Base-by-base conservation (phyloP, 805 yeast species). In the Vanderwaltozyma tropicalis region DNA sequence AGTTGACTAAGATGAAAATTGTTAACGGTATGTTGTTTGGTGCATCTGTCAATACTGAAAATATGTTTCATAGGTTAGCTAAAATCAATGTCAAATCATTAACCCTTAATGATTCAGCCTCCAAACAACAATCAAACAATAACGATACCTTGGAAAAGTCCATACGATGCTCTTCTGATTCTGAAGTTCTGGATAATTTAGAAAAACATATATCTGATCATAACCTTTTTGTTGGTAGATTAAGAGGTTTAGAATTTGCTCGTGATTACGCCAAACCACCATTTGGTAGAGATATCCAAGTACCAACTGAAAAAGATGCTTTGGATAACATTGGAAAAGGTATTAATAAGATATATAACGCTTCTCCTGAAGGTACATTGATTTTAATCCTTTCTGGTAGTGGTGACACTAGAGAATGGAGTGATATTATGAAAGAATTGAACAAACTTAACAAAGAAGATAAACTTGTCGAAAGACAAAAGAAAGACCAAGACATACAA, bases 21-120 rank as follows among this genome's bases (percentile, higher is more conserved):
- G 58, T 66, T 4, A 76, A 78, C 39, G 96, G 96, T 1, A 53
- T 61, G 5, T 60, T 67, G 2, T 81, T 71, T 57, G 97, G 97
- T 0, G 62, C 63, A 39, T 62, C 62, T 4, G 46, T 65, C 9
- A 59, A 61, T 35, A 68, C 69, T 2, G 67, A 64, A 34, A 61
- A 67, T 16, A 50, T 74, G 4, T 71, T 67, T 42, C 56, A 61
- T 6, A 62, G 64, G 31, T 46, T 73, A 15, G 50, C 54, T 11
- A 50, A 49, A n/a, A 42, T 48, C 5, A 48, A 53, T 8, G 36
- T 44, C 1, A 45, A 36, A 15, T 58, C 63, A 2, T 47, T 59
- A 38, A 43, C 54, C 1, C 47, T 66, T n/a, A 53, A 62, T 36
- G 69, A 67, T 37, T 55, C 58, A 30, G 60, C 50, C 37, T 56